Conservation (phyloP, 768 basidiomycete genomes). For the Suillus subaureus region DNA sequence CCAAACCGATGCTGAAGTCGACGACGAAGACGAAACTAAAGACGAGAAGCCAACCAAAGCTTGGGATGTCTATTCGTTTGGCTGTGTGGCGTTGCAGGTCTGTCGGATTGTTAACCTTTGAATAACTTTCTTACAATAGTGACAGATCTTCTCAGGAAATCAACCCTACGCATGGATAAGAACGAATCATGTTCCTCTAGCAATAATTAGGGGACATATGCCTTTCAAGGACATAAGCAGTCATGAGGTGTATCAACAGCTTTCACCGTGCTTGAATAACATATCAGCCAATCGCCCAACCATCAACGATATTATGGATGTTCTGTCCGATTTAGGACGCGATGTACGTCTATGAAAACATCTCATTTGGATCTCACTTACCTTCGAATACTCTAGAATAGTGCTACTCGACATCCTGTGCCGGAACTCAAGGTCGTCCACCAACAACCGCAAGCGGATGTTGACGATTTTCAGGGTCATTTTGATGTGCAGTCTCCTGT, state of each 20-base stretch:
- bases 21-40: neutral
- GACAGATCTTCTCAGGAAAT: constrained; percentile 27
- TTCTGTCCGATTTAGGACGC: too few relatives aligned
- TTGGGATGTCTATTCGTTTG: constrained; percentile 6
- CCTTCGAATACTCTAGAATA: too few relatives aligned
- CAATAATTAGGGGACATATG: neutral
- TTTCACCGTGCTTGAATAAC: neutral
- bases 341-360: too few relatives aligned
- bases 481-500: too few relatives aligned
- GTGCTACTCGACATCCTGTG: too few relatives aligned
- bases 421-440: too few relatives aligned
- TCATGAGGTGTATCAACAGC: neutral
- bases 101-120: neutral
- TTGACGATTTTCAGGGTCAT: too few relatives aligned
- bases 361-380: too few relatives aligned
- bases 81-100: neutral
- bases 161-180: constrained; percentile 20
- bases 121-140: neutral
- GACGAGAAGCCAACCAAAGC: constrained; percentile 19
- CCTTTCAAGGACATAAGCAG: neutral
- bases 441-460: too few relatives aligned
- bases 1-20: neutral
- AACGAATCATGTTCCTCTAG: too few relatives aligned
- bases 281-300: neutral
- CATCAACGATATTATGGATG: neutral